phyloP scores from a whole-genome alignment of 2,329 filamentous ascomycete species.

The Fusarium tanahbumbuense region DNA sequence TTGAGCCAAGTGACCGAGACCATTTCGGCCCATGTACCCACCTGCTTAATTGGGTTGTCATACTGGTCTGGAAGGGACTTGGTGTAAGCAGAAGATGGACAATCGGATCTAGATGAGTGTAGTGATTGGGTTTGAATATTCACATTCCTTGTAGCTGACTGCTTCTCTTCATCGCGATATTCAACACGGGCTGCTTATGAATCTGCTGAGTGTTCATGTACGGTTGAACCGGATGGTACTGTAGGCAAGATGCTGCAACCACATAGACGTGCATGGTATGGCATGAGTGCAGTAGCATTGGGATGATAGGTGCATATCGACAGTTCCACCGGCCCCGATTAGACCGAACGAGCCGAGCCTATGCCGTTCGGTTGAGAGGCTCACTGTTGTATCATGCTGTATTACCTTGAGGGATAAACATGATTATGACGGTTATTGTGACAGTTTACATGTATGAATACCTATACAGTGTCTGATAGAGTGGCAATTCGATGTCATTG shows the following conservation, averaged over 20 bases:
- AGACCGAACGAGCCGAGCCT: slow-evolving; percentile 21
- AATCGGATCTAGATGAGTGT: background rate
- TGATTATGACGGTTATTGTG: background rate
- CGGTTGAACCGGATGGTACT: slow-evolving; percentile 7
- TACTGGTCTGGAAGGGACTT: slow-evolving; percentile 19
- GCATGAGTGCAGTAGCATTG: slow-evolving; percentile 28
- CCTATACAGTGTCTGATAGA: background rate
- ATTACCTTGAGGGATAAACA: slow-evolving; percentile 11
- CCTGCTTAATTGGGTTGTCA: slow-evolving; percentile 25
- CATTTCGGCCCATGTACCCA: slow-evolving; percentile 27
- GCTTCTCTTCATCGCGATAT: background rate
- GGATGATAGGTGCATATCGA: slow-evolving; percentile 25
- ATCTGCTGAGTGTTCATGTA: background rate
- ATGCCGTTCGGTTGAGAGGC: slow-evolving; percentile 7
- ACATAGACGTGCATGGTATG: slow-evolving; percentile 18
- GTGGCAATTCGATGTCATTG: background rate
- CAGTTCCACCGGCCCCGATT: slow-evolving; percentile 14
- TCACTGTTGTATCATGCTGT: background rate
- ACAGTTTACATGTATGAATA: background rate
- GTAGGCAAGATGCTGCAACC: slow-evolving; percentile 1
- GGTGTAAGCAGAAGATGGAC: background rate
- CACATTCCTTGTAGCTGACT: background rate
- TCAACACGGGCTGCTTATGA: background rate
- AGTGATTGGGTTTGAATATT: background rate
- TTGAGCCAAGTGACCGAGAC: slow-evolving; percentile 13